Conservation (phyloP, 2,329 filamentous ascomycete genomes). For the Fonsecaea pedrosoi region DNA sequence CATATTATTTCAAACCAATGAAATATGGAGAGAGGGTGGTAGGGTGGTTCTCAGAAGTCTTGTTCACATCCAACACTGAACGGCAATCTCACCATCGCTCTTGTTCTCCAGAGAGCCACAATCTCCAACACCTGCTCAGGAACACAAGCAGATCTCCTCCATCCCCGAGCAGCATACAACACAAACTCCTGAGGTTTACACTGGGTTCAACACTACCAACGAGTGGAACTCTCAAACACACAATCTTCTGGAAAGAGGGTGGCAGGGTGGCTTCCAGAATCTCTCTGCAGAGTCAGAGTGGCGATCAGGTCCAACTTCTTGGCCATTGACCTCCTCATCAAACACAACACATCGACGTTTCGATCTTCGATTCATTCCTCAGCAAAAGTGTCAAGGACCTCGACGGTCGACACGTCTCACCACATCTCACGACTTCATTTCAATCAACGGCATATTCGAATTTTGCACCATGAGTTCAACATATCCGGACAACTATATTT, state of each 20-base stretch:
- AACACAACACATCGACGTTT: background rate
- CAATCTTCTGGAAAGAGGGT: constrained; percentile 1
- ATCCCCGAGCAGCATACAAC: background rate
- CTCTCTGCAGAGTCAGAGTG: background rate
- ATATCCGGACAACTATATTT: background rate
- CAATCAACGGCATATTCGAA: background rate
- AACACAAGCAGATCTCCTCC: background rate
- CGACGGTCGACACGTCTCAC: background rate
- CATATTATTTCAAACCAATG: background rate
- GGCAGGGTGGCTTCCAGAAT: constrained; percentile 5
- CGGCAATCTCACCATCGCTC: background rate
- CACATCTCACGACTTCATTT: background rate
- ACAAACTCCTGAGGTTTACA: background rate
- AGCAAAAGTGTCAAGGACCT: background rate
- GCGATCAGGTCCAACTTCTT: background rate
- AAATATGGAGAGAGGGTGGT: background rate
- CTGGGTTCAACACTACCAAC: background rate
- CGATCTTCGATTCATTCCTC: background rate
- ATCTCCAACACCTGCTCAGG: background rate
- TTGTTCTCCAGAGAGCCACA: background rate
- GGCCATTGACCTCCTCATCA: background rate
- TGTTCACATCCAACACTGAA: background rate
- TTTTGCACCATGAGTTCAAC: background rate
- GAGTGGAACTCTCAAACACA: background rate
- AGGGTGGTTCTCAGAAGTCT: background rate